A percentile compares a stretch with the other conserved stretches of the same genome.
These are phyloP conservation scores for Suillus variegatus DNA, from an alignment of 768 basidiomycete species.

Conservation along the genomic window DNA sequence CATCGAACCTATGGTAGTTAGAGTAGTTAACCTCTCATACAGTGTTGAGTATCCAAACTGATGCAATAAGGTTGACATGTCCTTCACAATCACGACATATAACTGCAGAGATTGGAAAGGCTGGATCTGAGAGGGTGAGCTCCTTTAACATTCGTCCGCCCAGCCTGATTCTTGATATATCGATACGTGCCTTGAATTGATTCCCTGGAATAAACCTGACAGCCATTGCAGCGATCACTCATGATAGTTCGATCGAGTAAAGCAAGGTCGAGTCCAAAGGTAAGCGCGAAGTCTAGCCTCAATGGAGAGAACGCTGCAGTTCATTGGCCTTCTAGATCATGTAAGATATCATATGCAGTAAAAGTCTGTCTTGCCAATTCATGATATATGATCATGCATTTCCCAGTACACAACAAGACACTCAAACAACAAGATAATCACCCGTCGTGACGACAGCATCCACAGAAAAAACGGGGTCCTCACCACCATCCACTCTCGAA, in stretches of 20 bases:
- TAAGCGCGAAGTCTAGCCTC: not conserved
- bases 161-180: not conserved
- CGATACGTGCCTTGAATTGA: not conserved
- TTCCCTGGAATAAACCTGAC: not conserved
- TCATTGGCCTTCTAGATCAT: not conserved
- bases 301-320: not conserved
- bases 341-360: not conserved
- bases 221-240: no score
- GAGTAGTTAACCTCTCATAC: no score
- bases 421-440: slow-evolving; percentile 55
- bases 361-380: not conserved
- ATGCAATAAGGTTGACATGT: no score
- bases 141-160: not conserved
- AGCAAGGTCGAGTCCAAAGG: not conserved
- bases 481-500: slow-evolving; percentile 50
- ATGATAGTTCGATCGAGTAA: not conserved
- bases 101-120: no score
- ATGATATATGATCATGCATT: not conserved
- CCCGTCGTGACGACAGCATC: slow-evolving; percentile 56
- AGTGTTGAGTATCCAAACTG: no score
- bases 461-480: slow-evolving; percentile 54
- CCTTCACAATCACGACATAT: no score
- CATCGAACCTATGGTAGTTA: no score
- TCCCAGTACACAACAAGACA: not conserved
- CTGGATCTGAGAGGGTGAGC: no score